phyloP scores from a whole-genome alignment of 2,329 filamentous ascomycete species.

The Penicillium sp. region DNA sequence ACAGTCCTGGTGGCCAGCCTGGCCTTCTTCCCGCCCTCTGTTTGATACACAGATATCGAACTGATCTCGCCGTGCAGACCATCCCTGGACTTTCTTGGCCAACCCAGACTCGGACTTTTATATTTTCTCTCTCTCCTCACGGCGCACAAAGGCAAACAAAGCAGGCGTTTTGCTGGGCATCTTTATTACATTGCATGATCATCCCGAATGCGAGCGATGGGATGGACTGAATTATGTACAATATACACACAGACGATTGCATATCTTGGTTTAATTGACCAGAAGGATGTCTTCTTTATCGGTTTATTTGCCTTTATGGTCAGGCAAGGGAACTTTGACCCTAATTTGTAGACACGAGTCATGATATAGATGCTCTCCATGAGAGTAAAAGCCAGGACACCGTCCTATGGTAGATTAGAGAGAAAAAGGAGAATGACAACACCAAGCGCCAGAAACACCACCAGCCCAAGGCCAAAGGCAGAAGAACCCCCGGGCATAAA shows the following conservation, averaged over 20 bases:
- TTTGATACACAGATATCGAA: not conserved
- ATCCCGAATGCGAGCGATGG: constrained; percentile 14
- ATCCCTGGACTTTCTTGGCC: not conserved
- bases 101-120: not conserved
- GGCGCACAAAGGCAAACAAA: constrained; percentile 19
- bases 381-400: not conserved
- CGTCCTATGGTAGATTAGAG: constrained; percentile 1
- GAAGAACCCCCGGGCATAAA: not conserved
- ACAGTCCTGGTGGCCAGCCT: too few relatives aligned
- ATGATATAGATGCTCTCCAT: not conserved
- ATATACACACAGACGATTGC: constrained; percentile 20
- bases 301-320: not conserved
- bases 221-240: constrained; percentile 23
- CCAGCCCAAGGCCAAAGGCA: constrained; percentile 1
- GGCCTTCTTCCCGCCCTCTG: not conserved
- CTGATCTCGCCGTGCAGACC: not conserved
- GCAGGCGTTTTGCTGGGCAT: constrained; percentile 26
- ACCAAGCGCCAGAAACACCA: constrained; percentile 23
- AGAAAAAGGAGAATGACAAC: constrained; percentile 2
- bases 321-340: not conserved
- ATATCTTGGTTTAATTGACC: constrained; percentile 14
- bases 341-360: not conserved
- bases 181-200: constrained; percentile 19
- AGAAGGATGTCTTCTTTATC: constrained; percentile 5
- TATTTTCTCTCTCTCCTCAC: constrained; percentile 20